phyloP scores from a whole-genome alignment of 352 stramenopile species.

The Blastocystis sp. region DNA sequence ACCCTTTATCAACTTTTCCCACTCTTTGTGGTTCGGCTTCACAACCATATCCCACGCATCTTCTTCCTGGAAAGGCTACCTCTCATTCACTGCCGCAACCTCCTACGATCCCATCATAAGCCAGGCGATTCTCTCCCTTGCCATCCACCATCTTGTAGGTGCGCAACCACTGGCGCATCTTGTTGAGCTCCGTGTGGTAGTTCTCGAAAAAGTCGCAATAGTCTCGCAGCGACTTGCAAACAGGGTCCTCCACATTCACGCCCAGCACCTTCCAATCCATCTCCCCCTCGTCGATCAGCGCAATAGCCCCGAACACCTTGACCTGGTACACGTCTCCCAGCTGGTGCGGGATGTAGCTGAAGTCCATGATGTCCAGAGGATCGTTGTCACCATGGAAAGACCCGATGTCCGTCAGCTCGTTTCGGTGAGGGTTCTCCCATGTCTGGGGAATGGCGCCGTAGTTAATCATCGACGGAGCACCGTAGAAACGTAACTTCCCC shows the following conservation, averaged over 20 bases:
- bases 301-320: constrained; percentile 89
- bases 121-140: constrained; percentile 86
- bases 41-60: constrained; percentile 56
- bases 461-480: constrained; percentile 81
- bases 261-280: constrained; percentile 97
- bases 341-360: constrained; percentile 79
- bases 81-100: background rate
- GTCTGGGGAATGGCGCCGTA: constrained; percentile 96
- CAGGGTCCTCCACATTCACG: constrained; percentile 79
- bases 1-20: constrained; percentile 30
- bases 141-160: constrained; percentile 96
- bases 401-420: constrained; percentile 73
- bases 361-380: constrained; percentile 96
- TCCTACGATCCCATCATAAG: constrained; percentile 71
- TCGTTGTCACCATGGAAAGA: constrained; percentile 86
- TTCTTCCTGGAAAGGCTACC: constrained; percentile 44
- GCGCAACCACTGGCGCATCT: constrained; percentile 82
- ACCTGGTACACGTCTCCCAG: constrained; percentile 92
- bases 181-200: constrained; percentile 41
- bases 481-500: constrained; percentile 82
- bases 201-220: constrained; percentile 56
- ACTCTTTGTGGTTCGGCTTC: constrained; percentile 41
- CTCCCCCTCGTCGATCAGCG: constrained; percentile 95
- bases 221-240: constrained; percentile 69
- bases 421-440: constrained; percentile 89